Base-by-base conservation (phyloP, 1,284 basidiomycete genomes). In the Mycosarcoma mackinlayi region DNA sequence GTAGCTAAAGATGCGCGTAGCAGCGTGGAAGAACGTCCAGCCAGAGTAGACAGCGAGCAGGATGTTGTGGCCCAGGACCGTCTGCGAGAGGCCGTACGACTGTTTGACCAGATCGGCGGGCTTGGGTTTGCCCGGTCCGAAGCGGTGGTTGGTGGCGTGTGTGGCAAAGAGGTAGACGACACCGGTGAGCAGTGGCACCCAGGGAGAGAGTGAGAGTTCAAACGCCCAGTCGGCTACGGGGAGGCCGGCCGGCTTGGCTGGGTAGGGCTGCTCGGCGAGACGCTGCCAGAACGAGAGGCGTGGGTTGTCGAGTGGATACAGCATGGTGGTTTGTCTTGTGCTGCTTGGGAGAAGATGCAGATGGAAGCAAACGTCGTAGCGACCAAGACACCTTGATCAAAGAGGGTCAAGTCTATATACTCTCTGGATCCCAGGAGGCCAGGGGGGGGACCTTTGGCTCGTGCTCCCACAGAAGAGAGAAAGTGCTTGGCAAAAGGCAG, bases 1-100 rank as follows among this genome's bases (percentile, higher is more conserved):
- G 61, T 76, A 76, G 37, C 30, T 27, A 19, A 50, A 45, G 44
- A 74, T 60, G 11, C 58, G 58, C 2, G 47, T 62, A 24, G 67
- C 61, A 19, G 73, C 63, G 44, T 66, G 62, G 45, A 69, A 59
- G 49, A 75, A 77, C 9, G 75, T 79, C 75, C 77, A 79, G 2
- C 52, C 69, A 24, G 69, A 71, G 69, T 81, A 82, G 13, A 58
- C 73, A 4, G 79, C 78, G 16, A 83, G 72, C 25, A 80, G 49
- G 28, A 82, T 56, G 72, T 83, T 83, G 73, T 83, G 82, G 23
- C 68, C 51, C 21, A 83, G 65, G 10, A 83, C 75, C 30, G 69
- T 62, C 24, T 71, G 63, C 7, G 51, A 50, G 13, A 73, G 57
- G n/a, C 49, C 58, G 47, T 68, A 65, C 4, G 56, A 58, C 31